Evolutionary conservation across 257 asterid genomes (phyloP), one percentile per base, ranked within the genome.

Genomic region (Scutellaria baicalensis): DNA sequence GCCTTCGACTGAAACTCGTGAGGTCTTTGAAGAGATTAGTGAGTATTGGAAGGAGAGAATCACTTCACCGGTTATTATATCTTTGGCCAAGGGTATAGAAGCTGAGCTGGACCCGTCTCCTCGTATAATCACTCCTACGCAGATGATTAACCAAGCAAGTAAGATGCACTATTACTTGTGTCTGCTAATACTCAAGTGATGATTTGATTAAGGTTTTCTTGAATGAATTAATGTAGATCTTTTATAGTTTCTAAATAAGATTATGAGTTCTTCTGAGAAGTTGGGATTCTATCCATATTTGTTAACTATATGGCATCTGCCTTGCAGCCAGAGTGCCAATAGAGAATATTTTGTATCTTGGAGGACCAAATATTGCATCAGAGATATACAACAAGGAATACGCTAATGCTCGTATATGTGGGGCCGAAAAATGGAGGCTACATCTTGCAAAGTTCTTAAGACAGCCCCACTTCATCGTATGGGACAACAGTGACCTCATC

Each of bases 331-430:
- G 93, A 57, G 57, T 83, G 13, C 91, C 97, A 6, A 66, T 91
- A 0, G 95, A 89, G 80, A 87, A 91, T 80, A 89, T 87, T 74
- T 81, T 91, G 40, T 91, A 91, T 61, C 95, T 91, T 9, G 96
- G 96, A 6, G 97, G 97, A 47, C 96, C 97, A 31, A 91, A 91
- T 59, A 91, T 91, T 59, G 97, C 97, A 38, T 91, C 97, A 0
- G 96, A 91, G 82, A 91, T 91, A 35, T 91, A 91, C 84, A 84
- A 89, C 73, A 87, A 83, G 74, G 97, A 91, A 64, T 91, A 91
- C 48, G 97, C 97, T 12, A 91, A 91, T 70, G 97, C 97, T 17
- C 94, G 97, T 42, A 87, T 91, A 52, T 91, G 97, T 71, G 97
- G 96, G 1, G 84, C 93, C 1, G 88, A 83, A 0, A 91, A 87